Percentiles rank a stretch among this genome's conserved stretches.
These are phyloP conservation scores for Ustulina deusta DNA, from an alignment of 2,329 filamentous ascomycete genomes.

Conservation along the genomic window DNA sequence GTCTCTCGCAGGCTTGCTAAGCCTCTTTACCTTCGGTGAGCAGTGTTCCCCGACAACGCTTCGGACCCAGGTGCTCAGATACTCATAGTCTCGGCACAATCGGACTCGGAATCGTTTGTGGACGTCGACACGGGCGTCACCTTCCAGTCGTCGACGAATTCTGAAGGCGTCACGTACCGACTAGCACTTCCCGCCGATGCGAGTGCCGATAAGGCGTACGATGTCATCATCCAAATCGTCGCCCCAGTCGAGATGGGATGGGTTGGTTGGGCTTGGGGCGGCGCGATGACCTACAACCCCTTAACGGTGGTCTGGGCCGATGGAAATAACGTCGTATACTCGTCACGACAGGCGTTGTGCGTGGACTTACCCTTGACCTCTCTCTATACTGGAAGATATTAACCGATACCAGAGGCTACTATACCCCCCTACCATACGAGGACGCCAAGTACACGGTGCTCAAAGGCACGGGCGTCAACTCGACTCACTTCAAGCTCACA, in stretches of 20 bases:
- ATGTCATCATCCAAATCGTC: conserved; percentile 55
- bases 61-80: conserved; percentile 26
- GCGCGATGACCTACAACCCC: conserved; percentile 57
- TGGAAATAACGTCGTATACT: conserved; percentile 52
- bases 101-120: conserved; percentile 52
- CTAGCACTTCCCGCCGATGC: conserved; percentile 53
- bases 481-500: conserved; percentile 54
- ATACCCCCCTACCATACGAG: conserved; percentile 49
- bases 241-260: conserved; percentile 55
- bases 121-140: conserved; percentile 58
- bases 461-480: conserved; percentile 52
- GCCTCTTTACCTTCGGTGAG: conserved; percentile 51
- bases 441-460: conserved; percentile 52
- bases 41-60: not conserved
- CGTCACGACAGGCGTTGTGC: conserved; percentile 57
- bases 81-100: conserved; percentile 46
- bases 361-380: conserved; percentile 39
- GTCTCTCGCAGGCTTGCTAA: conserved; percentile 44
- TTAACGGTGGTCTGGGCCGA: conserved; percentile 57
- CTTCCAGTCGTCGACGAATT: conserved; percentile 57
- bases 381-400: not conserved
- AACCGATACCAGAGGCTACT: conserved; percentile 51
- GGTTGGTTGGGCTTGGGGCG: conserved; percentile 58
- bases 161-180: conserved; percentile 49
- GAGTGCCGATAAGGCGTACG: conserved; percentile 50